These are phyloP conservation scores for Panaeolus cyanescens DNA, from an alignment of 768 basidiomycete genomes.

Conservation along the genomic window DNA sequence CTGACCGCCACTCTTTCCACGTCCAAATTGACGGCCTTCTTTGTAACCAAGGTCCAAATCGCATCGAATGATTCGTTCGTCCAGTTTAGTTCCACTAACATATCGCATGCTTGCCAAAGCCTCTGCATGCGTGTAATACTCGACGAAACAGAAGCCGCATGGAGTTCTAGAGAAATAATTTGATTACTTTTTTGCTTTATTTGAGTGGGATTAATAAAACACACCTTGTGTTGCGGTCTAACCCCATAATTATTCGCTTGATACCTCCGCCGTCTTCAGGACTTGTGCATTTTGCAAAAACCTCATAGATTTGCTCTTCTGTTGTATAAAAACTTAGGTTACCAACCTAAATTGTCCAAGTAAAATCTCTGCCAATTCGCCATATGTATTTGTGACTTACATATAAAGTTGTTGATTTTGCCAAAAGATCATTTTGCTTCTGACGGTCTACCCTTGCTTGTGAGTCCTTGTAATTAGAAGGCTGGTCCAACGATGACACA, in stretches of 20 bases:
- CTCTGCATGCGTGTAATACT: constrained; percentile 94
- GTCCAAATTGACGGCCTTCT: constrained; percentile 95
- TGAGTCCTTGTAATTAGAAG: constrained; percentile 97
- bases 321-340: constrained; percentile 95
- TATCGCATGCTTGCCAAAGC: constrained; percentile 92
- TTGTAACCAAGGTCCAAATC: constrained; percentile 96
- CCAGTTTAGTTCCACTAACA: constrained; percentile 96
- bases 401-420: constrained; percentile 88
- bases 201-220: constrained; percentile 12
- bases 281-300: constrained; percentile 88
- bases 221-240: constrained; percentile 87
- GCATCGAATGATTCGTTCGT: constrained; percentile 97
- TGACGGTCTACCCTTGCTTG: constrained; percentile 79
- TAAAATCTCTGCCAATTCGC: background rate
- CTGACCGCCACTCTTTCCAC: constrained; percentile 97
- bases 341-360: constrained; percentile 60
- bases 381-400: constrained; percentile 48
- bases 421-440: constrained; percentile 77
- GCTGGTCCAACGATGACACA: constrained; percentile 83
- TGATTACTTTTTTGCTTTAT: background rate
- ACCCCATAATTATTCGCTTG: constrained; percentile 93
- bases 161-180: constrained; percentile 63
- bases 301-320: constrained; percentile 94
- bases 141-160: constrained; percentile 95
- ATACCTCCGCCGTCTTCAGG: constrained; percentile 88